A percentile compares a stretch with the other conserved stretches of the same genome.
These are phyloP conservation scores for Suillus subaureus DNA, from an alignment of 768 basidiomycete species.

Conservation along the genomic window DNA sequence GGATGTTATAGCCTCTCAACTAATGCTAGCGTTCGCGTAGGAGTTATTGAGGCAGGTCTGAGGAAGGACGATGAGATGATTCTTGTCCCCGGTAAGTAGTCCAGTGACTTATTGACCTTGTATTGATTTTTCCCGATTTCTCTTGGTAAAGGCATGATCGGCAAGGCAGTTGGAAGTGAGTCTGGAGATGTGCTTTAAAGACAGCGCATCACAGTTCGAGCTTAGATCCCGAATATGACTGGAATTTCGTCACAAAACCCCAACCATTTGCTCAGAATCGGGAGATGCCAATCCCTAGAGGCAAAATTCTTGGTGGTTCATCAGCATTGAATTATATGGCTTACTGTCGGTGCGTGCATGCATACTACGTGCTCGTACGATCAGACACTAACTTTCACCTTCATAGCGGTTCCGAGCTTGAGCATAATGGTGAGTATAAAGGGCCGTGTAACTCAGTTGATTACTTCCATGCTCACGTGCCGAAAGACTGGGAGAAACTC, in stretches of 20 bases:
- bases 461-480: not conserved
- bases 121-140: not conserved
- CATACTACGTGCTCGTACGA: not conserved
- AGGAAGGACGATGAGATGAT: constrained; percentile 19
- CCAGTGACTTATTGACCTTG: not conserved
- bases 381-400: not conserved
- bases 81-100: constrained; percentile 12
- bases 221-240: constrained; percentile 13
- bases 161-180: constrained; percentile 16
- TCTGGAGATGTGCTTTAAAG: not conserved
- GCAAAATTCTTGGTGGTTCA: constrained; percentile 18
- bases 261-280: constrained; percentile 13
- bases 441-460: not conserved
- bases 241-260: constrained; percentile 17
- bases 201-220: not conserved
- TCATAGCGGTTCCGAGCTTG: constrained; percentile 18
- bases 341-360: not conserved
- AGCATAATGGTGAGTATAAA: constrained; percentile 14
- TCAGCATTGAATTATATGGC: constrained; percentile 20
- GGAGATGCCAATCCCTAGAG: constrained; percentile 12
- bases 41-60: constrained; percentile 20
- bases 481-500: constrained; percentile 16
- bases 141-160: constrained; percentile 11
- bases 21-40: constrained; percentile 7
- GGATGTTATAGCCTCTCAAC: constrained; percentile 15